These are phyloP conservation scores for Exsudoporus frostii DNA, from an alignment of 768 basidiomycete genomes.

Conservation along the genomic window DNA sequence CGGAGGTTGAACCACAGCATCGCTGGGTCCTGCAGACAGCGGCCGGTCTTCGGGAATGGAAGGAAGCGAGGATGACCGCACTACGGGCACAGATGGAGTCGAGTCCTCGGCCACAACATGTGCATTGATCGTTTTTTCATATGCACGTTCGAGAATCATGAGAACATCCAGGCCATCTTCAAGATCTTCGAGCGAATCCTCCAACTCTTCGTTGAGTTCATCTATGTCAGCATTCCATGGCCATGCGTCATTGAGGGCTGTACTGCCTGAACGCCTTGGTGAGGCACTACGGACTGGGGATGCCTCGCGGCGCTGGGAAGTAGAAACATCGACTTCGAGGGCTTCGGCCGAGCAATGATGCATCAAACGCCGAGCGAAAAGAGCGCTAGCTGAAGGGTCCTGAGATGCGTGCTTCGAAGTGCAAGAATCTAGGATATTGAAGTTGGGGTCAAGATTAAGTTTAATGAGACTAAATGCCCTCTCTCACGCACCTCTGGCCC, in stretches of 20 bases:
- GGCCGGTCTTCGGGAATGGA: conserved; percentile 24
- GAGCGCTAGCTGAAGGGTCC: conserved; percentile 44
- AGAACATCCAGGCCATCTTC: conserved; percentile 69
- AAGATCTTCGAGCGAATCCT: conserved; percentile 55
- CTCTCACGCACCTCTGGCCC: conserved; percentile 39
- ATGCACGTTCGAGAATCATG: conserved; percentile 66
- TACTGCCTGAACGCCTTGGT: conserved; percentile 38
- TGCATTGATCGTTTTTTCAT: conserved; percentile 59
- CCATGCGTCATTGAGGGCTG: conserved; percentile 28
- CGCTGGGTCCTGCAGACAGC: background rate
- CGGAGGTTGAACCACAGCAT: background rate
- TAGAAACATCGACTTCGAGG: conserved; percentile 8
- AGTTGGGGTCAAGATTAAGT: conserved; percentile 5
- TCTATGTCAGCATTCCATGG: conserved; percentile 33
- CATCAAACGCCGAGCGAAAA: conserved; percentile 80
- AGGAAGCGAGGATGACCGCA: conserved; percentile 12
- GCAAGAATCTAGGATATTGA: conserved; percentile 13
- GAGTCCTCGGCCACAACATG: conserved; percentile 44
- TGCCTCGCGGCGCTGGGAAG: conserved; percentile 17
- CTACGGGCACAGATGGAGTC: background rate
- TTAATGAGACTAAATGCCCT: conserved; percentile 6
- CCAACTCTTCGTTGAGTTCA: conserved; percentile 42
- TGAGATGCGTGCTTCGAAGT: conserved; percentile 34
- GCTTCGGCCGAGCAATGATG: conserved; percentile 73
- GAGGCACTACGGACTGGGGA: conserved; percentile 44